phyloP scores from a whole-genome alignment of 2,329 filamentous ascomycete genomes.

The Chrysoporthe cubensis region DNA sequence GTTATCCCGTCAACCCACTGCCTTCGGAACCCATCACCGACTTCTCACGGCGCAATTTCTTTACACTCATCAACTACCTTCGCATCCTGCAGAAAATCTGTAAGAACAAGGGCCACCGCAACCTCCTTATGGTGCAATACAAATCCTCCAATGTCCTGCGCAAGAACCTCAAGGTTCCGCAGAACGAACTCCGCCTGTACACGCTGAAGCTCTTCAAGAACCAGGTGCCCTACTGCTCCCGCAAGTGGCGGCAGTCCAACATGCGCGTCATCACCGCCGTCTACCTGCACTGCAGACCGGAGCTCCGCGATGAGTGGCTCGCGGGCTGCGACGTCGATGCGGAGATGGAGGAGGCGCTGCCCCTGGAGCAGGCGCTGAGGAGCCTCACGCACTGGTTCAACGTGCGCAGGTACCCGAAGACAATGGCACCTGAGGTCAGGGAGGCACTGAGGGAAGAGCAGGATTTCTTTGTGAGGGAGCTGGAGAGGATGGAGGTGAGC shows the following conservation, averaged over 20 bases:
- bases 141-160: constrained; percentile 91
- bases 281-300: constrained; percentile 89
- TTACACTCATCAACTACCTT: constrained; percentile 91
- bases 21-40: constrained; percentile 80
- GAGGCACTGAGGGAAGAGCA: constrained; percentile 71
- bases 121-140: constrained; percentile 91
- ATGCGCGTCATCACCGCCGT: constrained; percentile 99
- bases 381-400: constrained; percentile 96
- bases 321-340: constrained; percentile 89
- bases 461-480: constrained; percentile 78
- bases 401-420: constrained; percentile 77
- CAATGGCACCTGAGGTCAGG: constrained; percentile 65
- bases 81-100: constrained; percentile 98
- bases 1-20: constrained; percentile 73
- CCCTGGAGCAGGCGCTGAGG: constrained; percentile 86
- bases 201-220: constrained; percentile 98
- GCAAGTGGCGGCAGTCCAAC: constrained; percentile 97
- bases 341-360: constrained; percentile 90
- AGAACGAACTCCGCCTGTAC: constrained; percentile 85
- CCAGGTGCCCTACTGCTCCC: constrained; percentile 95
- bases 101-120: constrained; percentile 92
- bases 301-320: constrained; percentile 94
- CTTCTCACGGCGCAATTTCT: constrained; percentile 94
- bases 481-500: constrained; percentile 69
- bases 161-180: constrained; percentile 88